Evolutionary conservation across 2,329 filamentous ascomycete genomes (phyloP), one percentile per base, ranked within the genome.

Genomic region (Phyllosticta citrichinensis): DNA sequence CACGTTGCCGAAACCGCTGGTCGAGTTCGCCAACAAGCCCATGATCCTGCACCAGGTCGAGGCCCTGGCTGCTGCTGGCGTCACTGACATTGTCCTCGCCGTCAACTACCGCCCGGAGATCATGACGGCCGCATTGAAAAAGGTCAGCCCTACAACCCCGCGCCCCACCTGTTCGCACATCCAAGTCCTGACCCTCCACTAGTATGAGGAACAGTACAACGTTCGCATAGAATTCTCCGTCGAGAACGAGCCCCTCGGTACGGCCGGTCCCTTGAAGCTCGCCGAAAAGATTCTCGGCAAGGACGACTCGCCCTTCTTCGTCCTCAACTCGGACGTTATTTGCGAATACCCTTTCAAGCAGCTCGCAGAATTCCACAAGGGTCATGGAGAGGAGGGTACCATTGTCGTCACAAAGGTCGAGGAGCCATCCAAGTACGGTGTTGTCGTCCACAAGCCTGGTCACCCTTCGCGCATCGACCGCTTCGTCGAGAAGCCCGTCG

Each of bases 21-120:
- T 99, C 72, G 93, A 99, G 80, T 99, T 99, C 73, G 91, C 86
- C 73, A 99, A 99, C 84, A 93, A 94, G 80, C 94, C 92, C 74
- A 99, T 99, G 93, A 97, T 99, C 76, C 83, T 95, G 72, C 93
- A 97, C 79, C 93, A 99, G 79, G 90, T 99, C 70, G 91, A 97
- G 80, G 91, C 91, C 67, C 84, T 99, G 68, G 93, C 94, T 68
- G 88, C 87, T 63, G 93, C 91, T 62, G 93, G 93, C 75, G 94
- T 97, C 66, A 97, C 91, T 64, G 92, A 97, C 79, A 96, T 99
- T 71, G 93, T 99, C 61, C 85, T 99, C 62, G 93, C 94, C 64
- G 94, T 99, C 77, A 99, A 99, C 84, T 99, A 99, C 82, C 86
- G 93, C 68, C 93, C 93, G 52, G 94, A 99, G 82, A 85, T 97